phyloP scores from a whole-genome alignment of 345 rosid genomes.

The Eucalyptus sp. region DNA sequence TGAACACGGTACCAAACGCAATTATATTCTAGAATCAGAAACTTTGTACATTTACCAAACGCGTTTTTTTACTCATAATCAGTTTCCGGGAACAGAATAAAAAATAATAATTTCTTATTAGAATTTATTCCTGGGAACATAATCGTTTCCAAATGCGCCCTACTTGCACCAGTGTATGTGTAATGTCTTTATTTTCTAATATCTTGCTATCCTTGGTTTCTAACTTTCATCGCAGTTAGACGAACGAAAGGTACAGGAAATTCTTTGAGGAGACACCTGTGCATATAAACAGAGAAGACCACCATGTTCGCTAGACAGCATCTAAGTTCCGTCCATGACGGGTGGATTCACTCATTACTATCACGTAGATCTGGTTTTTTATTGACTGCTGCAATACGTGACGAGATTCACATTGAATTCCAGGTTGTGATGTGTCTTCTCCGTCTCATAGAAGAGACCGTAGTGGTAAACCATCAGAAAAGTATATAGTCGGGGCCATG shows the following conservation, averaged over 20 bases:
- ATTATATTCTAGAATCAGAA: no score
- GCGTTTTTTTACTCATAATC: no score
- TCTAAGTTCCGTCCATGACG: not conserved
- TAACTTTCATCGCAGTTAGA: not conserved
- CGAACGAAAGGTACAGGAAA: not conserved
- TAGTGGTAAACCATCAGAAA: not conserved
- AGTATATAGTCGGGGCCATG: not conserved
- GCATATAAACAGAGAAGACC: not conserved
- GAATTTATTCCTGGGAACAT: no score
- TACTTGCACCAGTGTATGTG: not conserved
- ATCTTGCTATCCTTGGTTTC: not conserved
- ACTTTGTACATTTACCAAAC: no score
- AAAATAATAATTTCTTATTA: no score
- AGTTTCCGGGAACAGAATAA: no score
- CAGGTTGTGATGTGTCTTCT: not conserved
- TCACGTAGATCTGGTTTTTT: not conserved
- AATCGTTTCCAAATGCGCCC: no score
- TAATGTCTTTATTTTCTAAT: not conserved
- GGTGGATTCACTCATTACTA: not conserved
- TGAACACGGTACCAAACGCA: no score
- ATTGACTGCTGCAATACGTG: no score
- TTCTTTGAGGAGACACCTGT: not conserved
- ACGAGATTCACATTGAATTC: not conserved
- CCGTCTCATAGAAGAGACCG: not conserved
- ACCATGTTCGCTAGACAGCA: not conserved